Conservation (phyloP, 1,284 basidiomycete genomes). For the Naganishia sp. region DNA sequence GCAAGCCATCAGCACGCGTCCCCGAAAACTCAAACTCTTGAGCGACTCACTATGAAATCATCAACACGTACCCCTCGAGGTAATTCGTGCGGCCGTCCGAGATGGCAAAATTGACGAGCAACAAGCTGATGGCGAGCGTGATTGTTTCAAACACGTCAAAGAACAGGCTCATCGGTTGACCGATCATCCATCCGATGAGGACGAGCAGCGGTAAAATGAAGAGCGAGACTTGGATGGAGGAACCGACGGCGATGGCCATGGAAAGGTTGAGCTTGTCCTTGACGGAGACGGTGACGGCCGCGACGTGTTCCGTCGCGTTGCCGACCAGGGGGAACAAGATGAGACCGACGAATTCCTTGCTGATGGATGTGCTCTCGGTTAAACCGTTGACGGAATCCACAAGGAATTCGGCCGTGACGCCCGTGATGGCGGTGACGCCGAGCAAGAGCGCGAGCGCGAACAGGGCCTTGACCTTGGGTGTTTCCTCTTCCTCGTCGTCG, state of each 20-base stretch:
- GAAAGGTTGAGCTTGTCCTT: constrained; percentile 62
- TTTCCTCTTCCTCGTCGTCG: constrained; percentile 45
- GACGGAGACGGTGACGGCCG: constrained; percentile 82
- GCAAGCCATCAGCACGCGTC: neutral
- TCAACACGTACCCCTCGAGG: constrained; percentile 63
- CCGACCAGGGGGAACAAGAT: constrained; percentile 73
- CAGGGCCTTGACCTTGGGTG: constrained; percentile 57
- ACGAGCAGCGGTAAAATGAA: constrained; percentile 76
- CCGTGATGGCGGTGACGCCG: constrained; percentile 49
- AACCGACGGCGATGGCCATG: constrained; percentile 79
- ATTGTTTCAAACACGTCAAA: constrained; percentile 54
- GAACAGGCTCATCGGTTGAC: constrained; percentile 56
- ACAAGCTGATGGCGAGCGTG: constrained; percentile 61
- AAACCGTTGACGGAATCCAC: constrained; percentile 76
- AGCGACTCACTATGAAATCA: constrained; percentile 53
- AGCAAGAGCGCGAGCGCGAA: constrained; percentile 48
- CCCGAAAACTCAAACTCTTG: neutral
- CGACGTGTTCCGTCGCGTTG: constrained; percentile 85
- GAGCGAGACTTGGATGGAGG: constrained; percentile 84
- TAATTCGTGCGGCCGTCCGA: constrained; percentile 83
- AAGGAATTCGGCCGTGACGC: constrained; percentile 81
- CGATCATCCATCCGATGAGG: constrained; percentile 56
- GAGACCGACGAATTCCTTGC: constrained; percentile 76
- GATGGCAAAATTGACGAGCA: constrained; percentile 78
- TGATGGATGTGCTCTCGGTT: constrained; percentile 55